These are phyloP conservation scores for Ganoderma resinaceum DNA, from an alignment of 1,284 basidiomycete genomes.

Conservation along the genomic window DNA sequence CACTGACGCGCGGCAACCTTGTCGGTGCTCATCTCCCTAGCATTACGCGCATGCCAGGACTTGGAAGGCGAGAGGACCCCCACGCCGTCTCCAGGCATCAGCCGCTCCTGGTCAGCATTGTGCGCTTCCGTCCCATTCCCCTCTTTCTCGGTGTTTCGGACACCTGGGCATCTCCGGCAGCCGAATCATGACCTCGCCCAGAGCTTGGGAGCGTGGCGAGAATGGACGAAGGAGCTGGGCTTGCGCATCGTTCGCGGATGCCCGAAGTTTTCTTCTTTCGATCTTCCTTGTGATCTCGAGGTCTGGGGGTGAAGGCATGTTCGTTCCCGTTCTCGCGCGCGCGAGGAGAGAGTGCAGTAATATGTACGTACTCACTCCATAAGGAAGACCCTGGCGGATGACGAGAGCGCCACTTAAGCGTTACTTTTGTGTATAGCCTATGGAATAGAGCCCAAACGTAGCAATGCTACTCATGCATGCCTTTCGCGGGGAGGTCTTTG, in stretches of 20 bases:
- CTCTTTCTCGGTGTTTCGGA: neutral
- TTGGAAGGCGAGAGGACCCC: neutral
- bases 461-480: neutral
- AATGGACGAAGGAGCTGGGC: neutral
- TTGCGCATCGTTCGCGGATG: neutral
- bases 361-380: constrained; percentile 2
- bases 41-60: too few relatives aligned
- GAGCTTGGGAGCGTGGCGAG: neutral
- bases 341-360: neutral
- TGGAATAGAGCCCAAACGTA: too few relatives aligned
- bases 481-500: neutral
- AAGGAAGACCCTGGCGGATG: neutral
- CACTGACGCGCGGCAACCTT: neutral
- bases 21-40: neutral
- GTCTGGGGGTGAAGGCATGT: neutral
- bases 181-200: neutral
- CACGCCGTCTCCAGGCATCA: constrained; percentile 1
- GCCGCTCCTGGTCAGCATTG: neutral
- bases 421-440: too few relatives aligned
- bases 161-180: neutral
- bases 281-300: neutral
- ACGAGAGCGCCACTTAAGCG: neutral
- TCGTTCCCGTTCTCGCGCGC: neutral
- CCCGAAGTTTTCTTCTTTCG: neutral
- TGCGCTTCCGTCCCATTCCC: neutral